Percentiles rank a stretch among this genome's conserved stretches.
Evolutionary conservation across 23 red algal genomes (phyloP).

Genomic region (Gracilaria vermiculophylla): DNA sequence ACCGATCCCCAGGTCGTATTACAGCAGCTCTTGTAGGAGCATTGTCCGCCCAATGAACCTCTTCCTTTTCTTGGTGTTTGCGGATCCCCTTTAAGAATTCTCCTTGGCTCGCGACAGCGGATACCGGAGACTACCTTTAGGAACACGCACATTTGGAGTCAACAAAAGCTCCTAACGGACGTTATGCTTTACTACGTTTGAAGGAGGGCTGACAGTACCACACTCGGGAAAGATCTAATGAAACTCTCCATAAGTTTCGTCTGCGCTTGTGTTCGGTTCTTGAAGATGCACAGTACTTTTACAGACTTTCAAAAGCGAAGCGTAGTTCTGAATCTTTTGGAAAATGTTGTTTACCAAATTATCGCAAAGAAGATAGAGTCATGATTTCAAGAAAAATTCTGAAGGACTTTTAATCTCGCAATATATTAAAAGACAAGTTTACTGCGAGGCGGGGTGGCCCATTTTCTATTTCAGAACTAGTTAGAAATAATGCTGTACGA

Average conservation of each 20-base stretch:
- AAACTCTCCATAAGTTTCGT: background rate
- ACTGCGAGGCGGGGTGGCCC: background rate
- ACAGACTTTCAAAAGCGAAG: constrained; percentile 25
- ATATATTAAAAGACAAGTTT: background rate
- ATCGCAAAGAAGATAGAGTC: background rate
- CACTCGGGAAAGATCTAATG: too few relatives aligned
- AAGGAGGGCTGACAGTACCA: too few relatives aligned
- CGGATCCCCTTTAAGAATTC: too few relatives aligned
- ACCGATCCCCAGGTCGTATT: too few relatives aligned
- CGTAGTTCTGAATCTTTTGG: background rate
- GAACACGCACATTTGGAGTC: too few relatives aligned
- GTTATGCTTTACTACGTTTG: too few relatives aligned
- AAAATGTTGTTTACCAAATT: background rate
- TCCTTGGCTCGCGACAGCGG: too few relatives aligned
- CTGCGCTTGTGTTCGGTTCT: background rate
- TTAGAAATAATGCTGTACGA: constrained; percentile 23
- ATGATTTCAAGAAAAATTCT: background rate
- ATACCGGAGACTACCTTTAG: too few relatives aligned
- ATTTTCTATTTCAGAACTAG: background rate
- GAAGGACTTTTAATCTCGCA: background rate
- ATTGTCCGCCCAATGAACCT: too few relatives aligned
- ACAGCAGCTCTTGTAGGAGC: too few relatives aligned
- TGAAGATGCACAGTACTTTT: constrained; percentile 19
- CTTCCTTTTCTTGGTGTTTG: too few relatives aligned
- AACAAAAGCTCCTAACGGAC: too few relatives aligned